phyloP scores from a whole-genome alignment of 805 yeast species.

The Pichia exigua region DNA sequence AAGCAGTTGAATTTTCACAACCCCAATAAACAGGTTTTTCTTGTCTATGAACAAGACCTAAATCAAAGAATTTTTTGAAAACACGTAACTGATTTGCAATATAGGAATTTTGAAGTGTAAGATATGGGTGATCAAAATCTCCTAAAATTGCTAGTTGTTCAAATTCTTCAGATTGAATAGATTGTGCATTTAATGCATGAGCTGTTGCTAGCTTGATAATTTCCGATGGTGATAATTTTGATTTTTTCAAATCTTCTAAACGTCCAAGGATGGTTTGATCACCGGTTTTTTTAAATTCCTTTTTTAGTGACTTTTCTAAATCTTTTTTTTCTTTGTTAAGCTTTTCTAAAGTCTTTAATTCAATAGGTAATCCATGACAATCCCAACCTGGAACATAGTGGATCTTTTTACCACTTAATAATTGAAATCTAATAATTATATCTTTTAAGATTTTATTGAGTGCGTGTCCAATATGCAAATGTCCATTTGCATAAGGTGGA shows the following conservation, averaged over 20 bases:
- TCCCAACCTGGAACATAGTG: slow-evolving; percentile 95
- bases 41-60: slow-evolving; percentile 70
- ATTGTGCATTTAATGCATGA: slow-evolving; percentile 64
- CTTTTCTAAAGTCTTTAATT: slow-evolving; percentile 65
- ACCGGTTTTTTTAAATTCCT: slow-evolving; percentile 16
- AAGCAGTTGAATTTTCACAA: slow-evolving; percentile 83
- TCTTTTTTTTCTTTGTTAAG: slow-evolving; percentile 25
- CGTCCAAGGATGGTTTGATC: slow-evolving; percentile 9
- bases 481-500: slow-evolving; percentile 98
- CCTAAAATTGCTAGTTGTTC: slow-evolving; percentile 72
- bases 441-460: slow-evolving; percentile 86
- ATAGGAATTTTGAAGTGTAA: slow-evolving; percentile 62
- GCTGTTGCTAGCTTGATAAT: slow-evolving; percentile 57
- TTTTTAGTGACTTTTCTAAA: slow-evolving; percentile 24
- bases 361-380: slow-evolving; percentile 97
- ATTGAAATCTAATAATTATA: slow-evolving; percentile 64
- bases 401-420: slow-evolving; percentile 51
- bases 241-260: slow-evolving; percentile 10
- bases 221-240: slow-evolving; percentile 37
- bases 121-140: slow-evolving; percentile 67
- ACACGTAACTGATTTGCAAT: slow-evolving; percentile 70
- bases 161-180: slow-evolving; percentile 57
- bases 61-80: slow-evolving; percentile 56
- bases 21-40: slow-evolving; percentile 98
- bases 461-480: slow-evolving; percentile 86